These are phyloP conservation scores for Phytophthora agathidicida DNA, from an alignment of 352 stramenopile species.

Conservation along the genomic window DNA sequence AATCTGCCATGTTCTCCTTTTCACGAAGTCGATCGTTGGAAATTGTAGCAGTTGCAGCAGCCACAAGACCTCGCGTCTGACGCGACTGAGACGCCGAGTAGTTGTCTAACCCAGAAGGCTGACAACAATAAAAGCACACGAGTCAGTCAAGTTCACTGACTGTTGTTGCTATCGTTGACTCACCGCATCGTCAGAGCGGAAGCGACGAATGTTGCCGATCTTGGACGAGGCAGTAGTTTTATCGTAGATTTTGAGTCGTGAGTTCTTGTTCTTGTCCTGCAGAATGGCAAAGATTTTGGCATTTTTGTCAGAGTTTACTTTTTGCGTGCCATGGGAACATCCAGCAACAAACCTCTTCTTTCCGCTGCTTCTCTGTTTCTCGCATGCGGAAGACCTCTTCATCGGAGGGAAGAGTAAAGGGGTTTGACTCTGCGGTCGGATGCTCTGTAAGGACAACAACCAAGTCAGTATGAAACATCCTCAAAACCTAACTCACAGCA, in stretches of 20 bases:
- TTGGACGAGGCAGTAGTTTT: constrained; percentile 86
- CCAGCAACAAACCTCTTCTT: constrained; percentile 73
- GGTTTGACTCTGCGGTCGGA: constrained; percentile 69
- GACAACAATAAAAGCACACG: not conserved
- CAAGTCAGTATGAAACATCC: not conserved
- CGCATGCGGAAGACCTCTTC: constrained; percentile 95
- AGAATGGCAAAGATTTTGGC: not conserved
- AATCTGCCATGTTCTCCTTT: constrained; percentile 96
- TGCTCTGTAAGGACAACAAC: constrained; percentile 38
- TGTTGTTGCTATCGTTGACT: not conserved
- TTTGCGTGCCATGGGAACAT: no score
- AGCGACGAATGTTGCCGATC: constrained; percentile 82
- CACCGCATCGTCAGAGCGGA: constrained; percentile 71
- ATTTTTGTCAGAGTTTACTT: no score
- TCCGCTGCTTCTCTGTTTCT: constrained; percentile 90
- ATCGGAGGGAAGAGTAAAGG: constrained; percentile 93
- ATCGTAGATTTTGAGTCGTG: constrained; percentile 89
- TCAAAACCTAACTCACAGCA: no score
- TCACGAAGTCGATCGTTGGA: constrained; percentile 89
- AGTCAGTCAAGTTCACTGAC: not conserved
- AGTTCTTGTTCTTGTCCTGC: constrained; percentile 64
- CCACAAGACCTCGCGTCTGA: constrained; percentile 78
- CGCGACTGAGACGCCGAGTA: constrained; percentile 76
- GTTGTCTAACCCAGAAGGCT: constrained; percentile 51
- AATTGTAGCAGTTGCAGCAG: constrained; percentile 81